Conservation (phyloP, 192 early-diverging fungal genomes). For the Backusella circina region DNA sequence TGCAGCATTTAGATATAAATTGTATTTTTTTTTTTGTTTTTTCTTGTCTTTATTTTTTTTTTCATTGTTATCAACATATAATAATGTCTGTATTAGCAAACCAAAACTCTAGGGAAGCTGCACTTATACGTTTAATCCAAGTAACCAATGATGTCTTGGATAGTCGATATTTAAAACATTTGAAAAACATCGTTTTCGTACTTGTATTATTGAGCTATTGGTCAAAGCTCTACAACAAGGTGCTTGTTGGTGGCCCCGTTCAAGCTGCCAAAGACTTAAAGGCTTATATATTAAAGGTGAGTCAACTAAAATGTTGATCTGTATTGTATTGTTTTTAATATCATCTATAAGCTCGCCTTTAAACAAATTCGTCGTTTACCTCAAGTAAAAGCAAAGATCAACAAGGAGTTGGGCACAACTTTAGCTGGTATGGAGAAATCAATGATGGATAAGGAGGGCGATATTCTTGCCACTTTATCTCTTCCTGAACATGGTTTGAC, state of each 20-base stretch:
- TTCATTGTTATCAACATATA: background rate
- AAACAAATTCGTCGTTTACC: conserved; percentile 44
- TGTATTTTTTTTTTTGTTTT: background rate
- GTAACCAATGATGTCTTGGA: background rate
- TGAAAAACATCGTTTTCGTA: conserved; percentile 61
- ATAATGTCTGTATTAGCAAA: background rate
- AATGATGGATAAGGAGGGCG: conserved; percentile 61
- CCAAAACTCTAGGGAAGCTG: background rate
- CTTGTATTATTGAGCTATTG: conserved; percentile 51
- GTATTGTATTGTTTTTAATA: background rate
- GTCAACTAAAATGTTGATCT: background rate
- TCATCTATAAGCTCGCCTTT: conserved; percentile 43
- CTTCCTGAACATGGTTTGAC: conserved; percentile 67
- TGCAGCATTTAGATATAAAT: background rate
- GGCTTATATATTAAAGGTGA: conserved; percentile 43
- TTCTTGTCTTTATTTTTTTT: background rate
- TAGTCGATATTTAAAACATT: background rate
- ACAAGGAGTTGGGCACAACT: conserved; percentile 74
- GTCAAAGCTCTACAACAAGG: conserved; percentile 40
- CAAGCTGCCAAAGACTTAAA: conserved; percentile 45
- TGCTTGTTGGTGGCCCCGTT: conserved; percentile 53
- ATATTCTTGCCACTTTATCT: conserved; percentile 56
- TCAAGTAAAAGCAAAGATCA: conserved; percentile 59
- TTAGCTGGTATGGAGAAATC: conserved; percentile 78
- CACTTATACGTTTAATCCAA: background rate